Conservation (phyloP, 208 protist genomes). For the Blechomonas ayalai region DNA sequence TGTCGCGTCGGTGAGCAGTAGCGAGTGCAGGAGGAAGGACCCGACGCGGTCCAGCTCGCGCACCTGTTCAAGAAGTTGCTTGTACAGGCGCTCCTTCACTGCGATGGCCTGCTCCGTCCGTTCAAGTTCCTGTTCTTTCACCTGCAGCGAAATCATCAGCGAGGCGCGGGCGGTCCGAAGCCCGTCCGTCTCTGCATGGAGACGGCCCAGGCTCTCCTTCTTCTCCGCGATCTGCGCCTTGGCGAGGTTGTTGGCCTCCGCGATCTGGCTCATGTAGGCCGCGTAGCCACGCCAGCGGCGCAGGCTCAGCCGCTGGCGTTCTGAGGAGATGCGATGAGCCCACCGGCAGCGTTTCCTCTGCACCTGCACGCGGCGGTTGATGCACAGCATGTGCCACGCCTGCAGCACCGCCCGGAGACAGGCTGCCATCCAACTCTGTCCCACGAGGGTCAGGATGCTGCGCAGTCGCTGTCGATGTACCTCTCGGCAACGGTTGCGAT, state of each 20-base stretch:
- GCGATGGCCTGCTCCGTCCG: constrained; percentile 18
- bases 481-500: constrained; percentile 30
- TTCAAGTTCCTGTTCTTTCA: constrained; percentile 25
- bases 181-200: constrained; percentile 23
- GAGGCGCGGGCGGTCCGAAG: constrained; percentile 23
- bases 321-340: constrained; percentile 38
- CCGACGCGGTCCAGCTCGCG: constrained; percentile 64
- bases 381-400: constrained; percentile 45
- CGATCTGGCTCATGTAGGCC: constrained; percentile 21
- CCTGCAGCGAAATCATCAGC: constrained; percentile 25
- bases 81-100: constrained; percentile 36
- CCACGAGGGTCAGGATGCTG: constrained; percentile 40
- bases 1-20: constrained; percentile 29
- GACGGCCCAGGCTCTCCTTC: constrained; percentile 18
- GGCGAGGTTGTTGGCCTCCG: constrained; percentile 27
- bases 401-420: constrained; percentile 48
- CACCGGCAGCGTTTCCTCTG: constrained; percentile 56
- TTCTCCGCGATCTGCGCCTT: constrained; percentile 28
- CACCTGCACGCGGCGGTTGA: constrained; percentile 33
- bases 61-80: constrained; percentile 32
- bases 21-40: constrained; percentile 38
- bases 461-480: constrained; percentile 50
- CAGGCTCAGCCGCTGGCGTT: constrained; percentile 30
- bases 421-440: constrained; percentile 41
- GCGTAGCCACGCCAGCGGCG: constrained; percentile 58